phyloP scores from a whole-genome alignment of 2,329 filamentous ascomycete species.

The Hymenoscyphus fraxineus region DNA sequence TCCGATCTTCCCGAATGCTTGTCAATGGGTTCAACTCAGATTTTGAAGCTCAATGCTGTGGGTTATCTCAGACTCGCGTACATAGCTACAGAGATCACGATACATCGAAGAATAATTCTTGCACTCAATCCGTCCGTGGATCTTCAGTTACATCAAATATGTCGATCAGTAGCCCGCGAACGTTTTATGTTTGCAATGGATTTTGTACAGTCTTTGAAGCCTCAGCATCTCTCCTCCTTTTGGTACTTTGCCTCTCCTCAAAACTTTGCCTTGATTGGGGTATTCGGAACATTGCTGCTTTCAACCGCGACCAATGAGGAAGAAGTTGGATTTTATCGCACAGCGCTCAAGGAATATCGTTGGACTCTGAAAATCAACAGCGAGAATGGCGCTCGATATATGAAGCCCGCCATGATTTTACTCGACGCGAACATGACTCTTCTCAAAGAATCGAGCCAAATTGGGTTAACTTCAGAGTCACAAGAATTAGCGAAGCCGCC shows the following conservation, averaged over 20 bases:
- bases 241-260: constrained; percentile 45
- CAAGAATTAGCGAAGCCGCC: constrained; percentile 5
- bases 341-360: constrained; percentile 28
- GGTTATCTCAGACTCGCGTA: constrained; percentile 50
- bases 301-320: constrained; percentile 24
- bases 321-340: constrained; percentile 26
- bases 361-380: constrained; percentile 32
- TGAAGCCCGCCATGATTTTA: constrained; percentile 28
- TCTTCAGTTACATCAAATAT: constrained; percentile 25
- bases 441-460: constrained; percentile 4
- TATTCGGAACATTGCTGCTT: constrained; percentile 39
- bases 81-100: constrained; percentile 48
- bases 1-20: constrained; percentile 43
- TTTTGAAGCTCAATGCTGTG: constrained; percentile 41
- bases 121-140: constrained; percentile 35
- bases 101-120: constrained; percentile 48
- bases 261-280: constrained; percentile 42
- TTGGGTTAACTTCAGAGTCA: not conserved
- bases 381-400: constrained; percentile 28
- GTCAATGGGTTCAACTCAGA: constrained; percentile 42
- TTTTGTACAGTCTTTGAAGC: constrained; percentile 41
- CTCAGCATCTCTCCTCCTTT: constrained; percentile 44
- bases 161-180: constrained; percentile 36
- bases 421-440: constrained; percentile 28
- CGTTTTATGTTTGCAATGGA: constrained; percentile 41